phyloP scores from a whole-genome alignment of 139 green algal species.

The Volvox reticuliferus region DNA sequence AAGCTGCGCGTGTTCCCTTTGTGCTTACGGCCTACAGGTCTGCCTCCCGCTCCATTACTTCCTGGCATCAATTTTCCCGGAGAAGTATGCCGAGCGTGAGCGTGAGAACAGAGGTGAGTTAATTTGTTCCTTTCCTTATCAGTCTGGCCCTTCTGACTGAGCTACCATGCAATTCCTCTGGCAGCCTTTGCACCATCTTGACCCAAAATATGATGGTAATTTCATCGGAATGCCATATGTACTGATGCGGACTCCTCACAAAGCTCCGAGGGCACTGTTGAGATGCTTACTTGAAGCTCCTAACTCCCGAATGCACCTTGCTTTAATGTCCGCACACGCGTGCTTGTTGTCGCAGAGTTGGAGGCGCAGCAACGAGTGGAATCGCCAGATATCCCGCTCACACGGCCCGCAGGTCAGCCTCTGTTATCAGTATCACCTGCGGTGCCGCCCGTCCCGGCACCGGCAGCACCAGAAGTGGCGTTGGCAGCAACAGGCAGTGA shows the following conservation, averaged over 20 bases:
- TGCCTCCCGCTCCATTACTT: conserved; percentile 36
- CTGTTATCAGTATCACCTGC: too few relatives aligned
- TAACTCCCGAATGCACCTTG: too few relatives aligned
- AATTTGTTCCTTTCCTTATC: background rate
- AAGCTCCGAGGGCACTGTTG: too few relatives aligned
- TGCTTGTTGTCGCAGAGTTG: background rate
- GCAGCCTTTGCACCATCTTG: too few relatives aligned
- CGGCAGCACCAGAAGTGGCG: background rate
- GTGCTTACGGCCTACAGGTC: background rate
- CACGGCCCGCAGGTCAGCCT: background rate
- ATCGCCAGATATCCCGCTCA: conserved; percentile 2
- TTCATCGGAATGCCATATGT: too few relatives aligned
- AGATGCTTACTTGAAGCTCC: too few relatives aligned
- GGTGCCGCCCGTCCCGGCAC: background rate
- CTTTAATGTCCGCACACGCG: too few relatives aligned
- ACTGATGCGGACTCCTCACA: too few relatives aligned
- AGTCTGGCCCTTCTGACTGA: too few relatives aligned
- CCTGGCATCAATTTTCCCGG: conserved; percentile 13
- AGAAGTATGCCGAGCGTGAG: conserved; percentile 6
- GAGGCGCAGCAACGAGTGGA: conserved; percentile 34
- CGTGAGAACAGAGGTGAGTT: conserved; percentile 24
- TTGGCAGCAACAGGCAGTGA: background rate
- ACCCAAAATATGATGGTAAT: too few relatives aligned
- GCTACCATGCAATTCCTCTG: too few relatives aligned
- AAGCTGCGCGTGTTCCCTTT: background rate